Evolutionary conservation across 73 alveolate species (phyloP).

Genomic region (Symbiodinium natans): DNA sequence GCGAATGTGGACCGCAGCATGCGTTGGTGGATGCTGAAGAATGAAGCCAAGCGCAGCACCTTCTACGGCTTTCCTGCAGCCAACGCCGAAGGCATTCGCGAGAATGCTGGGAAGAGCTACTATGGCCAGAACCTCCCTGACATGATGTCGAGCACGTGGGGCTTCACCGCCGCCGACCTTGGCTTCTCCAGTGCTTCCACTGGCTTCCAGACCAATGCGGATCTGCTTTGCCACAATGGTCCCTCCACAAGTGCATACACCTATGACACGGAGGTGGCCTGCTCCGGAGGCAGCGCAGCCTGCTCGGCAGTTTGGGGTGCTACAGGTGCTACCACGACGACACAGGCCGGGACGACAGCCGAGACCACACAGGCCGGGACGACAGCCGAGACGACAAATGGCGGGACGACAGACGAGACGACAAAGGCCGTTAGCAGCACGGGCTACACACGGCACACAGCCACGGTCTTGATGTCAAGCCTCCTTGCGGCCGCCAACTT

Average conservation of each 20-base stretch:
- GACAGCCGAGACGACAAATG: not conserved
- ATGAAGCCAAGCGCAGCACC: conserved; percentile 21
- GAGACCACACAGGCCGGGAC: not conserved
- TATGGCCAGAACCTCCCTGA: conserved; percentile 11
- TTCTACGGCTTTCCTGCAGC: conserved; percentile 41
- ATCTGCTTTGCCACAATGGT: not conserved
- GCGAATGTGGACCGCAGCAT: conserved; percentile 1
- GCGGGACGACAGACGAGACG: not conserved
- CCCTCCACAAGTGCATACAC: conserved; percentile 15
- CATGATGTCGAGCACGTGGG: conserved; percentile 18
- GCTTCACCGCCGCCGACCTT: not conserved
- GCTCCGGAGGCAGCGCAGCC: conserved; percentile 15
- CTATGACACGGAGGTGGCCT: conserved; percentile 30
- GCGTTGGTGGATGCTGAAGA: conserved; percentile 18
- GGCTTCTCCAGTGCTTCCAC: not conserved
- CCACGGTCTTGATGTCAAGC: not conserved
- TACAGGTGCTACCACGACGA: not conserved
- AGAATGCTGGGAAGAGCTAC: not conserved
- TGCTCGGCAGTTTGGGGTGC: conserved; percentile 6
- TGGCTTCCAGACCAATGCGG: not conserved
- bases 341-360: not conserved
- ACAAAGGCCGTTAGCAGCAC: not conserved
- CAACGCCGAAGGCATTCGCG: not conserved
- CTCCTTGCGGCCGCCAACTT: not conserved
- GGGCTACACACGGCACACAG: not conserved